Evolutionary conservation across 352 stramenopile genomes (phyloP).

Genomic region (Hyaloperonospora arabidopsidis): DNA sequence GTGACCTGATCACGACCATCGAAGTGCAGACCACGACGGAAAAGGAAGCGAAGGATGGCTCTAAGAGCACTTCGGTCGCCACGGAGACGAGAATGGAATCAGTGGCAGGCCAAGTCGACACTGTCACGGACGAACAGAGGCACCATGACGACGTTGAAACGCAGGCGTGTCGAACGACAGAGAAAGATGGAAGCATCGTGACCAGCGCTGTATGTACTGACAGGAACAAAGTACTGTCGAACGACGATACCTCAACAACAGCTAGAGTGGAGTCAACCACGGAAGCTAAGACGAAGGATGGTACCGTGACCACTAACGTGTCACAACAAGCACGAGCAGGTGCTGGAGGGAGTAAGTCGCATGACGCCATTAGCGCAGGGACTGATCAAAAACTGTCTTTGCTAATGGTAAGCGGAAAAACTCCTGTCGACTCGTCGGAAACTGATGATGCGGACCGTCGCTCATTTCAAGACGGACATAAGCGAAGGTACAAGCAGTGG

Average conservation of each 20-base stretch:
- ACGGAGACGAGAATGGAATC: slow-evolving; percentile 13
- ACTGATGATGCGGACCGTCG: slow-evolving; percentile 2
- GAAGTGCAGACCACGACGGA: slow-evolving; percentile 16
- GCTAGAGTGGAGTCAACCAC: slow-evolving; percentile 11
- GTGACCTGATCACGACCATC: slow-evolving; percentile 6
- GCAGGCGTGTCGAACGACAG: slow-evolving; percentile 3
- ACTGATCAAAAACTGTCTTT: slow-evolving; percentile 1
- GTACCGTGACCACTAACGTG: slow-evolving; percentile 13
- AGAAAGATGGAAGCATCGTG: slow-evolving; percentile 3
- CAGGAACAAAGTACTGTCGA: slow-evolving; percentile 3
- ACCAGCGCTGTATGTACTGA: slow-evolving; percentile 11
- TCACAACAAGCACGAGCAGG: slow-evolving; percentile 11
- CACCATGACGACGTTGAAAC: slow-evolving; percentile 2
- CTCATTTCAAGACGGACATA: slow-evolving; percentile 6
- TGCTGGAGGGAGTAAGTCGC: neutral
- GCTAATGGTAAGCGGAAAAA: neutral
- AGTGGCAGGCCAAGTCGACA: slow-evolving; percentile 1
- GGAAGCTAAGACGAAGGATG: slow-evolving; percentile 8
- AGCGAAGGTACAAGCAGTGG: slow-evolving; percentile 20
- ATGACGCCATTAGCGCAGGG: neutral
- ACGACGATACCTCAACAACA: slow-evolving; percentile 2
- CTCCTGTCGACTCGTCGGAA: neutral
- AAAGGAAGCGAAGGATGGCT: slow-evolving; percentile 1
- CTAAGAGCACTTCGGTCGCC: slow-evolving; percentile 6
- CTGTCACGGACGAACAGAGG: neutral